Evolutionary conservation across 2,329 filamentous ascomycete species (phyloP), one percentile per base, ranked within the genome.

Genomic region (Mollisiaceae sp.): DNA sequence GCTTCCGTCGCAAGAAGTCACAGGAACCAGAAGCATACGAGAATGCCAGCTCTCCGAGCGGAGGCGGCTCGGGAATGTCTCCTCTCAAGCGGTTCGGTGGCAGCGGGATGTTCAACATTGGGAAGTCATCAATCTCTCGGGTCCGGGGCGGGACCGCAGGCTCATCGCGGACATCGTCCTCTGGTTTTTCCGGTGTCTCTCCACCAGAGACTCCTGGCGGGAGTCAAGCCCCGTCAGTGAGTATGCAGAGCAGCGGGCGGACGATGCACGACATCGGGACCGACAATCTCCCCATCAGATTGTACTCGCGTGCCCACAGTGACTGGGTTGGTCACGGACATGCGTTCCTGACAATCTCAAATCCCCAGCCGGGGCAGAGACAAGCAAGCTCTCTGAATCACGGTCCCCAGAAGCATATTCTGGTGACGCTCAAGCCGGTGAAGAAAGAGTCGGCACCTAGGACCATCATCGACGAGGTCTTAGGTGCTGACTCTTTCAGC

Each of bases 281-380:
- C 64, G 89, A 89, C 62, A 93, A 95, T 73, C 88, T 94, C 60
- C 94, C 94, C 72, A 92, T 97, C 71, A 86, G 93, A 41, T 85
- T 98, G 14, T 97, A 98, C 77, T 83, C 92, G 58, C 89, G 94
- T 59, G 90, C 93, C 66, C 82, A 86, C 1, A 82, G 87, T 14
- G 88, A 88, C 59, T 99, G 95, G 95, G 89, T 93, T 67, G 94
- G 98, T 76, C 89, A 94, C 81, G 94, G 95, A 69, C 89, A 92
- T 71, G 96, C 93, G 66, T 84, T 88, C 43, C 81, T 99, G 66
- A 92, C 91, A 18, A 93, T 99, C 73, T 88, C 93, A 76, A 86
- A 88, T 20, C 91, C 92, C n/a, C 89, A 83, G 60, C 85, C 79
- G 41, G 86, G 86, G 8, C 85, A 84, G 77, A 81, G 81, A 50